Evolutionary conservation across 2,329 filamentous ascomycete species (phyloP), one percentile per base, ranked within the genome.

Genomic region (Arthroderma sp.): DNA sequence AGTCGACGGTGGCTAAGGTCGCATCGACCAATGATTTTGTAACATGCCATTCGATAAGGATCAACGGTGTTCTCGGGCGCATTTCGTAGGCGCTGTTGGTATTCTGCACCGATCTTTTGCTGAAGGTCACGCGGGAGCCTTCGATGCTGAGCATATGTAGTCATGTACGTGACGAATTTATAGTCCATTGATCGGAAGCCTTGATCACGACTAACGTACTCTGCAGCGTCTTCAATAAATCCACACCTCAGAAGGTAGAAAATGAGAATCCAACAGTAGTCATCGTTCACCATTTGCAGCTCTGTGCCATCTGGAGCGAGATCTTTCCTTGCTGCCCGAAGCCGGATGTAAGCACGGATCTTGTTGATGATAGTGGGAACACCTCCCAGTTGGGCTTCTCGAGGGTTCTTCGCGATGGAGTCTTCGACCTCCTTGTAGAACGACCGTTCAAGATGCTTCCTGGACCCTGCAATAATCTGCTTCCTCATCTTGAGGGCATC

Each of bases 1-100:
- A 85, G 70, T 59, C 74, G 81, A 56, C 81, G 76, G 44, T 77
- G 76, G 52, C 71, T 75, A 59, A 85, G 73, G 61, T 85, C 82
- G 66, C 82, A 85, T 54, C 82, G 89, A 49, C 94, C 93, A 64
- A 98, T 86, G 61, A 98, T 85, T 78, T 98, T 97, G 79, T 97
- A 97, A 71, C 93, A 96, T 52, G 91, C 91, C 83, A 95, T 91
- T 56, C 90, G 85, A 75, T 94, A 98, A 25, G 93, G 93, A 69
- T 98, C 93, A 62, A 94, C 84, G 1, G 88, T 87, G 67, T 91
- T 86, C 59, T 93, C 88, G 0, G 88, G 87, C 0, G 88, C 88
- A 66, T 94, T 88, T 62, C 88, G 85, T 25, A 85, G 81, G 49
- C 90, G 85, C 69, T 94, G 88, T 55, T 86, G 86, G 71, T 94